These are phyloP conservation scores for Podospora australis DNA, from an alignment of 495 filamentous ascomycete species.

Conservation along the genomic window DNA sequence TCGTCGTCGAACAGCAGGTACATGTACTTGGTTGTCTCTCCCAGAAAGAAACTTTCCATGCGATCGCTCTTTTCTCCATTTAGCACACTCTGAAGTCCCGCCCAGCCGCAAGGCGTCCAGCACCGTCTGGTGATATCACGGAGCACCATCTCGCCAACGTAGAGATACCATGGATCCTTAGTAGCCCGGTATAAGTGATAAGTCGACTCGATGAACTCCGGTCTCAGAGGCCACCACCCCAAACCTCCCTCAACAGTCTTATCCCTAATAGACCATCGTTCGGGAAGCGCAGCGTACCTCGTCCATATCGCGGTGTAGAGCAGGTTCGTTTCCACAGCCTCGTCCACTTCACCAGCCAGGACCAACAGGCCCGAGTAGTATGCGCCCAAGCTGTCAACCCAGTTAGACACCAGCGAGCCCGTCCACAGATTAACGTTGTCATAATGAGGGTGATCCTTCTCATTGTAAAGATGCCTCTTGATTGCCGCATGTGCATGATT, in stretches of 20 bases:
- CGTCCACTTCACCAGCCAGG: slow-evolving; percentile 78
- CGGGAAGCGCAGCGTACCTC: slow-evolving; percentile 83
- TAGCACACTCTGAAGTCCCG: slow-evolving; percentile 86
- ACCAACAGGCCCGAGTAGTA: slow-evolving; percentile 92
- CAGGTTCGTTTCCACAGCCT: slow-evolving; percentile 82
- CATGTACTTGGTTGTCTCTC: slow-evolving; percentile 93
- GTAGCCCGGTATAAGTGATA: slow-evolving; percentile 91
- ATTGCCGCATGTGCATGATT: slow-evolving; percentile 76
- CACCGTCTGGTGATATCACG: slow-evolving; percentile 84
- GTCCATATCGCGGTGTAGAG: slow-evolving; percentile 92
- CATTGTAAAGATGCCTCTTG: slow-evolving; percentile 77
- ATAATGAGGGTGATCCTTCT: slow-evolving; percentile 73
- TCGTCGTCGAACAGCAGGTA: slow-evolving; percentile 79
- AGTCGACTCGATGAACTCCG: slow-evolving; percentile 93
- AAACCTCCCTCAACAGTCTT: slow-evolving; percentile 80
- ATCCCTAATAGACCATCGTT: slow-evolving; percentile 85
- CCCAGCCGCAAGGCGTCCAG: slow-evolving; percentile 92
- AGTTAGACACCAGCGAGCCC: slow-evolving; percentile 70
- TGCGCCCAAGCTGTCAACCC: slow-evolving; percentile 92
- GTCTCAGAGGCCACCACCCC: slow-evolving; percentile 89
- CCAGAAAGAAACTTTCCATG: slow-evolving; percentile 98
- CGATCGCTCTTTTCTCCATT: slow-evolving; percentile 85
- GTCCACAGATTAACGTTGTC: slow-evolving; percentile 84
- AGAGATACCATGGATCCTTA: slow-evolving; percentile 92
- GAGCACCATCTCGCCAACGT: slow-evolving; percentile 91